These are phyloP conservation scores for Lactarius hatsudake DNA, from an alignment of 768 basidiomycete species.

Conservation along the genomic window DNA sequence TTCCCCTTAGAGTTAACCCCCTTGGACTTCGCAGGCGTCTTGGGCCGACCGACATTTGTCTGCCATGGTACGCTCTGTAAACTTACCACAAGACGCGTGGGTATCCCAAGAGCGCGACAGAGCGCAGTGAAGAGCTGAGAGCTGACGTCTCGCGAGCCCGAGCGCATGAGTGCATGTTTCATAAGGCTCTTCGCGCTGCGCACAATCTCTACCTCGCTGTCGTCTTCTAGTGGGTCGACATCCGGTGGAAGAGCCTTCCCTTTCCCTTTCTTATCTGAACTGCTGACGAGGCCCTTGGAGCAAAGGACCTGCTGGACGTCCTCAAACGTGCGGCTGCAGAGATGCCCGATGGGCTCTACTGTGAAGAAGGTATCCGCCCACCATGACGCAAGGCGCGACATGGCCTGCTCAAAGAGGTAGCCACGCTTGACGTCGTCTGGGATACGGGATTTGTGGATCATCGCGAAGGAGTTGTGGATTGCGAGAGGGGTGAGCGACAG, in stretches of 20 bases:
- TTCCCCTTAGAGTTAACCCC: slow-evolving; percentile 40
- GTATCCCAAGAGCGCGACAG: slow-evolving; percentile 82
- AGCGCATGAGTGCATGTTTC: slow-evolving; percentile 83
- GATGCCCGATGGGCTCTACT: slow-evolving; percentile 58
- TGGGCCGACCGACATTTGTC: slow-evolving; percentile 57
- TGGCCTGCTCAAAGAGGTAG: slow-evolving; percentile 81
- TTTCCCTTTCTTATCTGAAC: slow-evolving; percentile 28
- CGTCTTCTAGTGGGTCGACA: slow-evolving; percentile 36
- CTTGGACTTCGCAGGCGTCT: slow-evolving; percentile 42
- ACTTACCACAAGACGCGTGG: slow-evolving; percentile 83
- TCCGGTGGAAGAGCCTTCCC: neutral
- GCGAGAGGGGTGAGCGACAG: slow-evolving; percentile 81
- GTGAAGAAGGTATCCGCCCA: slow-evolving; percentile 77
- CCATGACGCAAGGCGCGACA: slow-evolving; percentile 75
- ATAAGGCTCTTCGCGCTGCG: slow-evolving; percentile 82
- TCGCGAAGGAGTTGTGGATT: slow-evolving; percentile 75
- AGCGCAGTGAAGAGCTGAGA: slow-evolving; percentile 91
- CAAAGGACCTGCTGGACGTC: slow-evolving; percentile 49
- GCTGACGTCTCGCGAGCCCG: slow-evolving; percentile 80
- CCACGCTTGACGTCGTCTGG: slow-evolving; percentile 82
- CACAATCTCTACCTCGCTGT: slow-evolving; percentile 58
- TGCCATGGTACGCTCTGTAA: slow-evolving; percentile 94
- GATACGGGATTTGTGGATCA: slow-evolving; percentile 75
- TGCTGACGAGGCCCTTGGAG: slow-evolving; percentile 11
- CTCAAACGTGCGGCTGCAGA: slow-evolving; percentile 75